phyloP scores from a whole-genome alignment of 805 yeast genomes.

The Sugiyamaella floridensis region DNA sequence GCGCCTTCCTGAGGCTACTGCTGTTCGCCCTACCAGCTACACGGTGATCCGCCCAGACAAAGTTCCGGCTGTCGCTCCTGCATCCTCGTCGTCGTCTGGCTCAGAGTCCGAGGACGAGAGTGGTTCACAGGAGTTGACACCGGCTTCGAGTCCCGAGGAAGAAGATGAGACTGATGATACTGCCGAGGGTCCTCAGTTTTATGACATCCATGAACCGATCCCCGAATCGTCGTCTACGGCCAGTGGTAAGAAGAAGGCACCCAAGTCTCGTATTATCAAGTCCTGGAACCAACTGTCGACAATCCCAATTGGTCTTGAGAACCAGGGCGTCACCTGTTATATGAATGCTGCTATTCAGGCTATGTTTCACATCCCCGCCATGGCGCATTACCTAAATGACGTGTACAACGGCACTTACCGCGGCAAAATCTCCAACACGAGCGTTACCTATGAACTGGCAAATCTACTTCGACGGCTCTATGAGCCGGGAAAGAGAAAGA shows the following conservation, averaged over 20 bases:
- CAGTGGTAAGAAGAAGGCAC: constrained; percentile 3
- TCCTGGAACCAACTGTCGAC: constrained; percentile 46
- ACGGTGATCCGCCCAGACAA: constrained; percentile 32
- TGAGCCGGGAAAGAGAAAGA: constrained; percentile 31
- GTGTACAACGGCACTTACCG: constrained; percentile 47
- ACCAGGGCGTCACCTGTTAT: constrained; percentile 94
- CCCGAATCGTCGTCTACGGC: neutral
- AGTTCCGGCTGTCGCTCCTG: neutral
- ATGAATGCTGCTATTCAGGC: constrained; percentile 94
- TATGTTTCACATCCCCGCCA: constrained; percentile 82
- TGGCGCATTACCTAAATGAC: constrained; percentile 73
- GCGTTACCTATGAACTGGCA: constrained; percentile 30
- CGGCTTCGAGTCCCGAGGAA: constrained; percentile 6
- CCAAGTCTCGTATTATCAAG: constrained; percentile 46
- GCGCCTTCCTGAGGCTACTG: constrained; percentile 43
- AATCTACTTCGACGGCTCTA: constrained; percentile 20
- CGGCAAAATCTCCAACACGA: constrained; percentile 12
- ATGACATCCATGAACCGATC: neutral
- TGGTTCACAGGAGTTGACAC: neutral
- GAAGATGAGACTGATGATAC: constrained; percentile 4
- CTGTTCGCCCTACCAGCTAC: constrained; percentile 44
- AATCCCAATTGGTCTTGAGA: constrained; percentile 65
- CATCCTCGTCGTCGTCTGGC: constrained; percentile 1
- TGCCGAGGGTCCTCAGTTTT: neutral
- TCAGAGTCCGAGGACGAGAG: constrained; percentile 5